These are phyloP conservation scores for Leucogyrophana mollusca DNA, from an alignment of 768 basidiomycete species.

Conservation along the genomic window DNA sequence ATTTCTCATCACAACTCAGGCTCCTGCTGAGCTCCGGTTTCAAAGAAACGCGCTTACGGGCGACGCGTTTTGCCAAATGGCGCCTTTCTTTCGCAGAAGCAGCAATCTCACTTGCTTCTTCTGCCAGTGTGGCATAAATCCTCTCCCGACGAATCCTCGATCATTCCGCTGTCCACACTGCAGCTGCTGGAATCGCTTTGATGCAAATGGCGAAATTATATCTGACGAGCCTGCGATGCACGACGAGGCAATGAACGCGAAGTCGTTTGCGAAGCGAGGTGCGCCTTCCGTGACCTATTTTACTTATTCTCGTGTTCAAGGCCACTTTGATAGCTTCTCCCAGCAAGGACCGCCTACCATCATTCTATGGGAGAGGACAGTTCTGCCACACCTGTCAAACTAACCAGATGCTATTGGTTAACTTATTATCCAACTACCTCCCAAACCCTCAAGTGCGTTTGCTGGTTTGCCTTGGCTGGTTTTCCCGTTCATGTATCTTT, in stretches of 20 bases:
- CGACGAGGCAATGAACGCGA: conserved; percentile 66
- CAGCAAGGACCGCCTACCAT: conserved; percentile 67
- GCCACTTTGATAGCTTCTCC: conserved; percentile 51
- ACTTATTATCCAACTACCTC: conserved; percentile 87
- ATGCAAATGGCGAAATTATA: conserved; percentile 69
- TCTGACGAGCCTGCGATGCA: conserved; percentile 91
- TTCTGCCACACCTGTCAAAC: conserved; percentile 90
- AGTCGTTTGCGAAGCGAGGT: conserved; percentile 76
- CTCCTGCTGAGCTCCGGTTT: not conserved
- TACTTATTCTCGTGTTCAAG: not conserved
- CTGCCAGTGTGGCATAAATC: conserved; percentile 51
- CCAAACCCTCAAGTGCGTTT: conserved; percentile 70
- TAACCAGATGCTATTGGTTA: conserved; percentile 87
- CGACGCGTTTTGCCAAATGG: conserved; percentile 11
- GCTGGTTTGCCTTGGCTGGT: conserved; percentile 2
- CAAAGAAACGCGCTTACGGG: not conserved
- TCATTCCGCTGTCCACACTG: conserved; percentile 70
- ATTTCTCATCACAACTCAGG: not conserved
- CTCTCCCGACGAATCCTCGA: conserved; percentile 45
- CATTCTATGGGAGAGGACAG: conserved; percentile 50
- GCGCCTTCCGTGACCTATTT: conserved; percentile 14
- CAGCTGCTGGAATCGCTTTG: conserved; percentile 73
- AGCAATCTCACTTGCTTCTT: conserved; percentile 64
- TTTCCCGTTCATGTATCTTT: conserved; percentile 4
- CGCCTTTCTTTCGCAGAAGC: conserved; percentile 50